Evolutionary conservation across 1,284 basidiomycete species (phyloP).

Genomic region (Ganoderma lingzhi): DNA sequence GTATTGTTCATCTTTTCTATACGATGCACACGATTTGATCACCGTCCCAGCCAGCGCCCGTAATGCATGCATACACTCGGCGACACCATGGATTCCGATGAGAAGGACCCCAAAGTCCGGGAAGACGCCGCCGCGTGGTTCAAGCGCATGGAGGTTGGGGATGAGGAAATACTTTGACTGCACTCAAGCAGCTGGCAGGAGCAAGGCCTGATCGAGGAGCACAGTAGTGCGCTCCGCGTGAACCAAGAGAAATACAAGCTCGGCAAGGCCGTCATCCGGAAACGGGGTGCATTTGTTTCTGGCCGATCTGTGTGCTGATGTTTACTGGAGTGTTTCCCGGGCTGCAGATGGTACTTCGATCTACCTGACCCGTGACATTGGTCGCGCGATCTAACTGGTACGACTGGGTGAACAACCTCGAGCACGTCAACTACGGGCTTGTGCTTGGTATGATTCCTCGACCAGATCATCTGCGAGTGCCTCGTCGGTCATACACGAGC

Average conservation of each 20-base stretch:
- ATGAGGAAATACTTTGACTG: conserved; percentile 81
- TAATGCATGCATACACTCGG: no score
- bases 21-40: no score
- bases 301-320: not conserved
- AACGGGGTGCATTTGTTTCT: conserved; percentile 67
- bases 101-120: conserved; percentile 78
- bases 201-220: conserved; percentile 62
- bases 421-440: conserved; percentile 93
- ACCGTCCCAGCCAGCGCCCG: no score
- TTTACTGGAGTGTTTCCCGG: not conserved
- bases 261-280: conserved; percentile 90
- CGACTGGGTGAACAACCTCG: conserved; percentile 83
- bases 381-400: conserved; percentile 94
- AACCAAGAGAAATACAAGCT: conserved; percentile 91
- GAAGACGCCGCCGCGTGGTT: conserved; percentile 90
- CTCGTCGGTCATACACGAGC: conserved; percentile 92
- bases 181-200: conserved; percentile 67
- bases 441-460: conserved; percentile 99
- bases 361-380: conserved; percentile 99
- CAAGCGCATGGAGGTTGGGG: conserved; percentile 96
- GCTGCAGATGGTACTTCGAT: conserved; percentile 91
- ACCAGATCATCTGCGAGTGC: conserved; percentile 95
- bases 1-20: no score
- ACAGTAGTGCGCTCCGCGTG: conserved; percentile 79
- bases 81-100: conserved; percentile 28